These are phyloP conservation scores for Aspergillus ustus DNA, from an alignment of 2,329 filamentous ascomycete species.

Conservation along the genomic window DNA sequence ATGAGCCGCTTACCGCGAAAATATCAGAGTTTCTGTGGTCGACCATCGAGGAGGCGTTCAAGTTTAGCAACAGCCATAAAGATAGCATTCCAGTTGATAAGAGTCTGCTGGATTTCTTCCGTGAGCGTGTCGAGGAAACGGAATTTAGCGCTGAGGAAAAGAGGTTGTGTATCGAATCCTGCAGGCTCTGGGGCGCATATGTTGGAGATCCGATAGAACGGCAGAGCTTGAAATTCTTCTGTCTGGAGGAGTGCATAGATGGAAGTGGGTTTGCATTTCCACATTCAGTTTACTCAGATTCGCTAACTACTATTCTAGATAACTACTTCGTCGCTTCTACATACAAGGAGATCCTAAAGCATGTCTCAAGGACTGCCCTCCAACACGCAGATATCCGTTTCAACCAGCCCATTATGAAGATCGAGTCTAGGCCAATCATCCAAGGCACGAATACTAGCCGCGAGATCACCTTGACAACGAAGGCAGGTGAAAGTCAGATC, in stretches of 20 bases:
- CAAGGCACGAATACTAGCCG: constrained; percentile 30
- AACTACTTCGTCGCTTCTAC: constrained; percentile 67
- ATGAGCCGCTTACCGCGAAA: constrained; percentile 36
- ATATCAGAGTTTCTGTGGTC: constrained; percentile 58
- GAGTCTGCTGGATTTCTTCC: constrained; percentile 64
- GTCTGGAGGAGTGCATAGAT: constrained; percentile 69
- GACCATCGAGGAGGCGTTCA: constrained; percentile 63
- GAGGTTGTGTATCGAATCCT: constrained; percentile 56
- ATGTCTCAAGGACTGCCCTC: constrained; percentile 55
- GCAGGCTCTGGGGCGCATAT: constrained; percentile 67
- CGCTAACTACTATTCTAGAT: constrained; percentile 40
- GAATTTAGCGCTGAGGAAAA: constrained; percentile 48
- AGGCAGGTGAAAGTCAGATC: constrained; percentile 36
- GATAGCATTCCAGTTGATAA: constrained; percentile 55
- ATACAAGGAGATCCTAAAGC: constrained; percentile 61
- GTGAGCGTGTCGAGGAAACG: constrained; percentile 52
- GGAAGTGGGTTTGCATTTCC: constrained; percentile 50
- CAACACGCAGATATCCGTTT: constrained; percentile 56
- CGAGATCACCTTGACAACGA: constrained; percentile 51
- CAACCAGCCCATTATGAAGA: constrained; percentile 47
- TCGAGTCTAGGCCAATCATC: constrained; percentile 35
- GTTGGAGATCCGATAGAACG: constrained; percentile 63
- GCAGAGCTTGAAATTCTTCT: constrained; percentile 68
- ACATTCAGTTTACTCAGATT: neutral
- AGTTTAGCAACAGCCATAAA: constrained; percentile 59